phyloP scores from a whole-genome alignment of 2,329 filamentous ascomycete genomes.

The Beauveria brongniartii region DNA sequence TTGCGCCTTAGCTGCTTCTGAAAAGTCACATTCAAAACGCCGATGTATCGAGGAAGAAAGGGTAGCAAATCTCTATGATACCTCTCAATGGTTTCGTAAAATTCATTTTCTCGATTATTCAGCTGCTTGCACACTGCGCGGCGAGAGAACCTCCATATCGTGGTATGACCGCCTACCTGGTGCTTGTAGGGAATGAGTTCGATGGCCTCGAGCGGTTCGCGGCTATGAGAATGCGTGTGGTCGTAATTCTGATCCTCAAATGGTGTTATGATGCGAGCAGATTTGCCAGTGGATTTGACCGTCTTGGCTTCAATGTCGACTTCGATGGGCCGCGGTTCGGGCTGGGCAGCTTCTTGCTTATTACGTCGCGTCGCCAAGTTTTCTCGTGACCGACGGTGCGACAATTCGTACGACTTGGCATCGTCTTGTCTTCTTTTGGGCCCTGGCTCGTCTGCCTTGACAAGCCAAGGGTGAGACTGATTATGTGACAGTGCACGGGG shows the following conservation, averaged over 20 bases:
- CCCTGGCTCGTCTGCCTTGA: constrained; percentile 47
- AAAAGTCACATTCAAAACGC: constrained; percentile 92
- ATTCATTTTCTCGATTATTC: constrained; percentile 96
- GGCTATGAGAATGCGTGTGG: constrained; percentile 38
- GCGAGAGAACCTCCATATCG: constrained; percentile 90
- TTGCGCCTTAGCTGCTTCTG: constrained; percentile 69
- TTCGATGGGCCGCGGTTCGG: constrained; percentile 32
- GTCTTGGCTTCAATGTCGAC: constrained; percentile 34
- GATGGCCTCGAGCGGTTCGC: constrained; percentile 74
- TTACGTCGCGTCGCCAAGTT: not conserved
- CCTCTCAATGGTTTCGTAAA: constrained; percentile 92
- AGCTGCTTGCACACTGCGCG: constrained; percentile 96
- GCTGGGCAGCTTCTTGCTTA: constrained; percentile 11
- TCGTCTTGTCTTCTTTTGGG: constrained; percentile 22
- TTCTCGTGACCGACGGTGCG: constrained; percentile 10
- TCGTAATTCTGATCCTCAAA: constrained; percentile 44
- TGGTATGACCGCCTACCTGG: constrained; percentile 94
- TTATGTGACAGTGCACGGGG: constrained; percentile 33
- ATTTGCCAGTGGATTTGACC: constrained; percentile 22
- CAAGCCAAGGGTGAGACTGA: constrained; percentile 44
- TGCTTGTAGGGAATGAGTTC: constrained; percentile 96
- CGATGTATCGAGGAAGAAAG: constrained; percentile 94
- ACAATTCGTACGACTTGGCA: constrained; percentile 14
- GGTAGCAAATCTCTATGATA: constrained; percentile 82
- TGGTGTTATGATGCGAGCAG: constrained; percentile 31